A percentile compares a stretch with the other conserved stretches of the same genome.
phyloP scores from a whole-genome alignment of 257 asterid species.

The Pogostemon cablin region DNA sequence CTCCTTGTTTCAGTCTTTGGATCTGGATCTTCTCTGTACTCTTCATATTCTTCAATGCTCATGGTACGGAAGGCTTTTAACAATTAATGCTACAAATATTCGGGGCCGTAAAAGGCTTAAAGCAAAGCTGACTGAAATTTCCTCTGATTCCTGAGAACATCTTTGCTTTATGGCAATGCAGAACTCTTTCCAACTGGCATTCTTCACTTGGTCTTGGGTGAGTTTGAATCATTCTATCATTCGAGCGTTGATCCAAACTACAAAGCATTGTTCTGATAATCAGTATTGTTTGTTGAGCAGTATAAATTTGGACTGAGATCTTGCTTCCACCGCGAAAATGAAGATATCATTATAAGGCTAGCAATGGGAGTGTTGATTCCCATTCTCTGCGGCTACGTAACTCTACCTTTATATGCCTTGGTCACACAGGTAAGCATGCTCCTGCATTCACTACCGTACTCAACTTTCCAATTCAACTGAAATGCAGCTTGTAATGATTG shows the following conservation, averaged over 20 bases:
- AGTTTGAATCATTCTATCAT: slow-evolving; percentile 27
- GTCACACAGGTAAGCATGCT: slow-evolving; percentile 57
- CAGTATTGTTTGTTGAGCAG: slow-evolving; percentile 38
- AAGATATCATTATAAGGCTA: slow-evolving; percentile 54
- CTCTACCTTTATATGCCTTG: slow-evolving; percentile 68
- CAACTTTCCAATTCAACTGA: not conserved
- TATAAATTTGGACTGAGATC: slow-evolving; percentile 58
- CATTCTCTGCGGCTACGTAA: slow-evolving; percentile 76
- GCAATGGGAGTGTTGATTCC: slow-evolving; percentile 61
- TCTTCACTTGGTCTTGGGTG: slow-evolving; percentile 81
- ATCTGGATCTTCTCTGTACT: slow-evolving; percentile 74
- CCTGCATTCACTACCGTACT: not conserved
- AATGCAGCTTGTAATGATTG: not conserved
- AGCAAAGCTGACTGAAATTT: slow-evolving; percentile 14
- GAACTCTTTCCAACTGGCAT: slow-evolving; percentile 81
- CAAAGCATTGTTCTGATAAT: not conserved
- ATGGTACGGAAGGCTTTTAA: slow-evolving; percentile 45
- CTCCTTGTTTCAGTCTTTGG: slow-evolving; percentile 55
- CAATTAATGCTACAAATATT: not conserved
- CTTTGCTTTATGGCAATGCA: slow-evolving; percentile 36
- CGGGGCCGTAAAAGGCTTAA: not conserved
- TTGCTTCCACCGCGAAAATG: slow-evolving; percentile 68
- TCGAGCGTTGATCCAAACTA: not conserved
- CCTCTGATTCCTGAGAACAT: not conserved
- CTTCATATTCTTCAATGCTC: slow-evolving; percentile 78